Evolutionary conservation across 352 stramenopile genomes (phyloP).

Genomic region (Blastocystis sp.): DNA sequence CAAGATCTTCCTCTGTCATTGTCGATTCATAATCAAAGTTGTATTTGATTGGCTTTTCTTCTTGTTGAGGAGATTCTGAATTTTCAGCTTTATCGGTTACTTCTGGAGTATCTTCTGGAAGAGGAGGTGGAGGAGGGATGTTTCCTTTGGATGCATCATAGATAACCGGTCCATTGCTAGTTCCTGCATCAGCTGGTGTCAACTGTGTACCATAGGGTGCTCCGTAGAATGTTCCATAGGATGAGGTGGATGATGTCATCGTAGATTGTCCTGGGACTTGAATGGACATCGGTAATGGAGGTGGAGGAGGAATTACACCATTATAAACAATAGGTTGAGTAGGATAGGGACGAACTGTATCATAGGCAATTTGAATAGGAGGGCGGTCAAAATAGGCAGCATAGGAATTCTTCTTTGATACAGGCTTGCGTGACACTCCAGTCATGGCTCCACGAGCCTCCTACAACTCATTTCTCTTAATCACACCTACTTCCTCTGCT

Average conservation of each 20-base stretch:
- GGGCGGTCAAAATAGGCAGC: background rate
- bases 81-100: background rate
- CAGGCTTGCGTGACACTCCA: background rate
- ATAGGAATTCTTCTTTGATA: constrained; percentile 13
- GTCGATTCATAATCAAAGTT: constrained; percentile 56
- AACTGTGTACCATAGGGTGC: no score
- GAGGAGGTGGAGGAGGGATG: constrained; percentile 19
- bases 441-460: background rate
- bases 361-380: constrained; percentile 26
- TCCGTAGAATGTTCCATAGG: no score
- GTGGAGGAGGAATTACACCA: constrained; percentile 6
- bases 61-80: background rate
- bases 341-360: background rate
- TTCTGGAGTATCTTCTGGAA: background rate
- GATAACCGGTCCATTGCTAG: background rate
- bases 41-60: constrained; percentile 14
- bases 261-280: no score
- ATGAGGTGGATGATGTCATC: no score
- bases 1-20: constrained; percentile 46
- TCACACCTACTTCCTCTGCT: background rate
- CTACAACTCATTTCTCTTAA: background rate
- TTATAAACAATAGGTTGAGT: constrained; percentile 1
- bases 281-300: background rate
- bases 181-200: no score
- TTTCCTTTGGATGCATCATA: constrained; percentile 12